These are phyloP conservation scores for Fusarium circinatum DNA, from an alignment of 2,329 filamentous ascomycete genomes.

Conservation along the genomic window DNA sequence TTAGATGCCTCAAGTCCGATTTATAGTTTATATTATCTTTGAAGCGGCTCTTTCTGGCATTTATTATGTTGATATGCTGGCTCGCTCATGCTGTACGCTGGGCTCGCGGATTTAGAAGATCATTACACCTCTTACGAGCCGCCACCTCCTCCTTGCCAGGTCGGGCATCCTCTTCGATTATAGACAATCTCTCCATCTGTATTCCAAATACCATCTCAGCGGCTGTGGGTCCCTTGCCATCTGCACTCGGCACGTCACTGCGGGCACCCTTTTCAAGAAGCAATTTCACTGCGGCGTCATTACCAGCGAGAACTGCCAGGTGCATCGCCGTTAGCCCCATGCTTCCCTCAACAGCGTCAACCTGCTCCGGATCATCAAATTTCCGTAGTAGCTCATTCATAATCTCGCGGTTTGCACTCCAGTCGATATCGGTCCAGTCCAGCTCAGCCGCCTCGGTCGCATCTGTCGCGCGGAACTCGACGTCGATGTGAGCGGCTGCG, in stretches of 20 bases:
- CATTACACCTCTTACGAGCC: background rate
- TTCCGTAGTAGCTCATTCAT: background rate
- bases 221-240: background rate
- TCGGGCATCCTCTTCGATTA: rapidly evolving
- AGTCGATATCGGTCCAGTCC: background rate
- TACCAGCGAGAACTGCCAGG: background rate
- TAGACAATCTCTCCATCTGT: background rate
- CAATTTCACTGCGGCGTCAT: background rate
- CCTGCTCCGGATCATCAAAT: rapidly evolving
- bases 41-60: too few species aligned
- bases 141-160: background rate
- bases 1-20: too few species aligned
- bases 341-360: background rate
- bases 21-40: too few species aligned
- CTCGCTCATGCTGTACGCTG: background rate
- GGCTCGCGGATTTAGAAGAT: background rate
- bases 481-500: background rate
- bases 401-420: background rate
- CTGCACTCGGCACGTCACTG: background rate
- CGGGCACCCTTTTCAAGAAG: background rate
- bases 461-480: background rate
- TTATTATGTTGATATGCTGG: background rate
- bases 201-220: background rate
- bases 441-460: background rate
- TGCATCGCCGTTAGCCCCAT: background rate